A percentile compares a stretch with the other conserved stretches of the same genome.
Evolutionary conservation across 768 basidiomycete genomes (phyloP).

Genomic region (Russula sp.): DNA sequence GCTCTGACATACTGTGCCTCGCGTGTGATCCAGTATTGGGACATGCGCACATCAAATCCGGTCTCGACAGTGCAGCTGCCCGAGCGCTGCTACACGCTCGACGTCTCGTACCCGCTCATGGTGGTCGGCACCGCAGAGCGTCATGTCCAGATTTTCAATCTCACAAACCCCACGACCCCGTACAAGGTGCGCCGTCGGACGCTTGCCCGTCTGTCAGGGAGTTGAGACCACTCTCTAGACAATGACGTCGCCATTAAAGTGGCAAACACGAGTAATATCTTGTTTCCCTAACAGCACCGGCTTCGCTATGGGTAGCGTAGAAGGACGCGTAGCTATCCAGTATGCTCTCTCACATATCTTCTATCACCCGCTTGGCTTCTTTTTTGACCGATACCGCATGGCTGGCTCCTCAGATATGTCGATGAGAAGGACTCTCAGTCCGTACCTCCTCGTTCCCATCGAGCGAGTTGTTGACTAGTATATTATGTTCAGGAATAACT

Average conservation of each 20-base stretch:
- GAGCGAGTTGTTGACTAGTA: neutral
- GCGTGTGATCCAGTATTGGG: slow-evolving; percentile 70
- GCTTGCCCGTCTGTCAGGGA: neutral
- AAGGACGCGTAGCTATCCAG: slow-evolving; percentile 95
- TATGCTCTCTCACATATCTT: slow-evolving; percentile 37
- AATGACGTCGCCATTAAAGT: slow-evolving; percentile 81
- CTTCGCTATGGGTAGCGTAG: slow-evolving; percentile 80
- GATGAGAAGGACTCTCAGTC: slow-evolving; percentile 76
- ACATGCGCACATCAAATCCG: slow-evolving; percentile 68
- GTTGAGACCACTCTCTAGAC: slow-evolving; percentile 38
- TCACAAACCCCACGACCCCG: slow-evolving; percentile 69
- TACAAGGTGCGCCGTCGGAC: slow-evolving; percentile 50
- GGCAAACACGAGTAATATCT: slow-evolving; percentile 84
- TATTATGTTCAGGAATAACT: slow-evolving; percentile 36
- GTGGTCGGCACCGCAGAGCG: slow-evolving; percentile 92
- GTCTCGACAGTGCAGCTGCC: slow-evolving; percentile 77
- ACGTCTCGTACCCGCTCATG: slow-evolving; percentile 73
- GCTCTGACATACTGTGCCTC: neutral
- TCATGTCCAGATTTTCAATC: slow-evolving; percentile 84
- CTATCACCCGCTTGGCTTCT: neutral
- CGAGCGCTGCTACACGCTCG: slow-evolving; percentile 85
- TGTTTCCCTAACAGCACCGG: slow-evolving; percentile 76
- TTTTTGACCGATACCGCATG: neutral
- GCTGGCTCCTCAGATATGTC: slow-evolving; percentile 50
- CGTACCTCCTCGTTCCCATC: slow-evolving; percentile 22